These are phyloP conservation scores for Schwanniomyces yamadae DNA, from an alignment of 805 yeast species.

Conservation along the genomic window DNA sequence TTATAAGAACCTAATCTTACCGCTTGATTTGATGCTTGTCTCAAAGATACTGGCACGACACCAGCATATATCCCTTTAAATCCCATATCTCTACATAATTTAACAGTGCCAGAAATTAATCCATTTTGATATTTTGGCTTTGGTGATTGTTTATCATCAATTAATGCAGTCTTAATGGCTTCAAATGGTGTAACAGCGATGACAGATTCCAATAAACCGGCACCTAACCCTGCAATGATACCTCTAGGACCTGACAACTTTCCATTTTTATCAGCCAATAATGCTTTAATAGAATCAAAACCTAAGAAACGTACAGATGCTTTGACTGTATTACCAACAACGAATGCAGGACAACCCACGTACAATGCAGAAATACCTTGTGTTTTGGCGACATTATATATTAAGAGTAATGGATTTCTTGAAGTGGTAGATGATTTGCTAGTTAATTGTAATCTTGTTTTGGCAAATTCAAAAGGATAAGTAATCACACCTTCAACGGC, in stretches of 20 bases:
- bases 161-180: constrained; percentile 92
- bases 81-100: constrained; percentile 74
- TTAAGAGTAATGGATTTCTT: constrained; percentile 80
- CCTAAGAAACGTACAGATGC: constrained; percentile 96
- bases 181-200: constrained; percentile 97
- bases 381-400: constrained; percentile 67
- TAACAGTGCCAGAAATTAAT: constrained; percentile 58
- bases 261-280: constrained; percentile 80
- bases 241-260: constrained; percentile 88
- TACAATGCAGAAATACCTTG: constrained; percentile 82
- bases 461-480: constrained; percentile 96
- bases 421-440: constrained; percentile 64
- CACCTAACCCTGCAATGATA: constrained; percentile 95
- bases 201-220: constrained; percentile 88
- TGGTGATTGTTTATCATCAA: constrained; percentile 82
- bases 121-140: constrained; percentile 77
- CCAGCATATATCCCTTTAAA: constrained; percentile 84
- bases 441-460: constrained; percentile 84
- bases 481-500: constrained; percentile 92
- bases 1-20: constrained; percentile 93
- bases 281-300: constrained; percentile 78
- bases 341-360: constrained; percentile 96
- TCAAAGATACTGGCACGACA: constrained; percentile 84
- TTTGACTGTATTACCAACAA: constrained; percentile 92
- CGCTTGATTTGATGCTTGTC: constrained; percentile 95